Base-by-base conservation (phyloP, 495 filamentous ascomycete species). In the Friedmanniomyces endolithicus region DNA sequence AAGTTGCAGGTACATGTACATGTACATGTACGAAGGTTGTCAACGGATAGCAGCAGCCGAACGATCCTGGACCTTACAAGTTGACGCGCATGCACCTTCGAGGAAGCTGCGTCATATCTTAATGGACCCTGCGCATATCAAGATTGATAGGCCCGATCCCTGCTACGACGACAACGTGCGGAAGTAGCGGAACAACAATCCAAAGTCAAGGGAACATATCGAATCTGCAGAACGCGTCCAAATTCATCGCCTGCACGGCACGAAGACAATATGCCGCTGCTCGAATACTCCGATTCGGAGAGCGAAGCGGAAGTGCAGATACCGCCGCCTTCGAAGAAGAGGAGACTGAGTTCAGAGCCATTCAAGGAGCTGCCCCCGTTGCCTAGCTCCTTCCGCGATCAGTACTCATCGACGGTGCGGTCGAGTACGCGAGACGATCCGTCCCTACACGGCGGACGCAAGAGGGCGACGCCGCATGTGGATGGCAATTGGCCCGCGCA, bases 401-500 rank as follows among this genome's bases (percentile, higher is more conserved):
- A 95, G 55, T 96, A 97, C 72, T 84, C 88, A n/a, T 83, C 82
- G 4, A 78, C 79, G 41, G 78, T 82, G 49, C 78, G 89, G 37
- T 70, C 83, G 50, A 86, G 85, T 66, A 83, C 81, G 24, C 70
- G 70, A 55, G 92, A 98, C 69, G 84, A 94, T 59, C 90, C 92
- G 0, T 71, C 72, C 52, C 74, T 98, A 29, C 92, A 98, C 68
- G 83, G 82, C 27, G 92, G 92, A 27, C 79, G 89, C 40, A 85
- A 82, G 64, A 76, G 92, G 23, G 78, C 79, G 40, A 85, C 80
- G 40, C 90, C 92, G 1, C 92, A 98, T 68, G 71, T 90, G 12
- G 78, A 85, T 49, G 92, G 92, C 22, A 86, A 86, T 70, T 98
- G 92, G 92, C 86, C 92, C 1, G 88, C 82, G 17, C 89, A 95